Evolutionary conservation across 805 yeast genomes (phyloP), one percentile per base, ranked within the genome.

Genomic region (Naumovozyma castellii): DNA sequence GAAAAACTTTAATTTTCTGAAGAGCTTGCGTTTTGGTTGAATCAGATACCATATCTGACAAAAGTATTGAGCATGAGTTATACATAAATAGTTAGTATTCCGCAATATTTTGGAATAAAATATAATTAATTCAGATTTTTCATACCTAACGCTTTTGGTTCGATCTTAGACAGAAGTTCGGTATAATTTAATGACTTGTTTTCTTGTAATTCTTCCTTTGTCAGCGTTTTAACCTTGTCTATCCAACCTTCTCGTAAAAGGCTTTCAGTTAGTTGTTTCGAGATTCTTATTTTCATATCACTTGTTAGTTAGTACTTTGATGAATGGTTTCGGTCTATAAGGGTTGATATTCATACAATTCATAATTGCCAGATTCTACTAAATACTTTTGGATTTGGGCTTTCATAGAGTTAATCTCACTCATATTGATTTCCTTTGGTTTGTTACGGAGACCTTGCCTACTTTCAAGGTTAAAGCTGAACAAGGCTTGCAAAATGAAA

Each of bases 171-270:
- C 34, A 73, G 64, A 12, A 84, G 56, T 30, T 67, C 67, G 3
- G 72, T 74, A 45, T 79, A 79, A 46, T 68, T 78, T n/a, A 40
- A 18, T 10, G 74, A 67, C 9, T 60, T 57, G 30, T 65, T 68
- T n/a, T 57, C 50, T 20, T 64, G 43, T 31, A 46, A 51, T 59
- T 43, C 53, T 72, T 72, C 57, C 62, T 72, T 43, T 45, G 94
- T 82, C 32, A 81, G 49, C 31, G 70, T 72, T 35, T 75, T 69
- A 19, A 88, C 78, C 40, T 79, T 71, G 49, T 85, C 94, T 44
- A 75, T 76, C 97, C 97, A 88, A 4, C 96, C 96, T 1, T 80
- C 71, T 53, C 83, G 82, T 38, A 77, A 71, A 9, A 88, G 69
- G 51, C 74, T 75, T 40, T 78, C 69, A 49, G 76, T 76, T 43